Base-by-base conservation (phyloP, 192 early-diverging fungal genomes). In the Coemansia sp. region DNA sequence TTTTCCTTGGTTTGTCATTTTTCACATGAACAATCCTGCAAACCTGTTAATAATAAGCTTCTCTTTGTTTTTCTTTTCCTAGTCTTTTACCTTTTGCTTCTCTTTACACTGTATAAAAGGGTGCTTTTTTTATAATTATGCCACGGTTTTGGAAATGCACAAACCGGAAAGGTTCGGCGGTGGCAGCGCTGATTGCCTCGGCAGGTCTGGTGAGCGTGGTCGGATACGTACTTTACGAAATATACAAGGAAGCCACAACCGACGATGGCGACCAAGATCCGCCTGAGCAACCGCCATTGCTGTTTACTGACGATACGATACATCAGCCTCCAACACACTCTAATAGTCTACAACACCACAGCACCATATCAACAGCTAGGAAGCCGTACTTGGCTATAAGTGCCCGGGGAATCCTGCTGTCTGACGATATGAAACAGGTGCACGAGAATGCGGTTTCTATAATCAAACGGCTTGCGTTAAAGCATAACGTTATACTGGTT, bases 351-450 rank as follows among this genome's bases (percentile, higher is more conserved):
- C 26, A 26, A 3, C 26, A 26, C 26, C 26, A 26, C 26, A 1
- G 26, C 26, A 26, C 26, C 1, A 26, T 26, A 26, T 26, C 26
- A 3, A 3, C 26, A 26, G 26, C 26, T 3, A 26, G 26, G n/a
- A 43, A 43, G 18, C 57, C 37, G 6, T 19, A 36, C 13, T 1
- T 82, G 63, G 73, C 62, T 6, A 61, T 82, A 41, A 76, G 74
- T 46, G 79, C 79, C 3, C 65, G 62, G 0, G 79, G 71, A 3
- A 69, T 73, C 8, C 4, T 82, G 0, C 41, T 82, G 15, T n/a
- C 36, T n/a, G 13, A 12, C 56, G 56, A 58, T 13, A 9, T 9
- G 7, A 13, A 10, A 22, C 37, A 13, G 16, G 40, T 76, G 22
- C 43, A 49, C 9, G n/a, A 45, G 9, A 22, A 26, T 0, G 73